These are phyloP conservation scores for Pestalotiopsis sp. DNA, from an alignment of 2,329 filamentous ascomycete genomes.

Conservation along the genomic window DNA sequence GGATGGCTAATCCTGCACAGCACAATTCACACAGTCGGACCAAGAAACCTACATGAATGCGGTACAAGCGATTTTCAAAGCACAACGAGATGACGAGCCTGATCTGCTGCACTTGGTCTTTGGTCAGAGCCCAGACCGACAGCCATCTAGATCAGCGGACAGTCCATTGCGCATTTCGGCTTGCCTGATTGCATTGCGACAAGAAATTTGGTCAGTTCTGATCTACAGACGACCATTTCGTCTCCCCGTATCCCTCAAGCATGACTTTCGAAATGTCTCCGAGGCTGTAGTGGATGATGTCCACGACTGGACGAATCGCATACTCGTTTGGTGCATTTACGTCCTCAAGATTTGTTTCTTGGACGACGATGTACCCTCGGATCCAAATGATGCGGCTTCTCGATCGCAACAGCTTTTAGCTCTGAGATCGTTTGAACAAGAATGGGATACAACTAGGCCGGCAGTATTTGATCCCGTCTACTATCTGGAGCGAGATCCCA, in stretches of 20 bases:
- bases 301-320: background rate
- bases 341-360: background rate
- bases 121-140: background rate
- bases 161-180: background rate
- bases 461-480: background rate
- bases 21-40: background rate
- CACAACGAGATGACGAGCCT: background rate
- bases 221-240: background rate
- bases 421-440: background rate
- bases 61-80: background rate
- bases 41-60: slow-evolving; percentile 3
- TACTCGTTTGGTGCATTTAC: background rate
- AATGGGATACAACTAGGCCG: background rate
- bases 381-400: background rate
- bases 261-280: background rate
- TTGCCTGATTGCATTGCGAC: background rate
- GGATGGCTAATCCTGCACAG: background rate
- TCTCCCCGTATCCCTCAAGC: background rate
- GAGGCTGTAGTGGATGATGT: background rate
- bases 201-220: background rate
- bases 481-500: background rate
- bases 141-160: background rate
- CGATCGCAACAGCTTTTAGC: background rate
- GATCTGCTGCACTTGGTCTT: background rate
- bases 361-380: background rate